These are phyloP conservation scores for Juglanconis oblonga DNA, from an alignment of 2,329 filamentous ascomycete species.

Conservation along the genomic window DNA sequence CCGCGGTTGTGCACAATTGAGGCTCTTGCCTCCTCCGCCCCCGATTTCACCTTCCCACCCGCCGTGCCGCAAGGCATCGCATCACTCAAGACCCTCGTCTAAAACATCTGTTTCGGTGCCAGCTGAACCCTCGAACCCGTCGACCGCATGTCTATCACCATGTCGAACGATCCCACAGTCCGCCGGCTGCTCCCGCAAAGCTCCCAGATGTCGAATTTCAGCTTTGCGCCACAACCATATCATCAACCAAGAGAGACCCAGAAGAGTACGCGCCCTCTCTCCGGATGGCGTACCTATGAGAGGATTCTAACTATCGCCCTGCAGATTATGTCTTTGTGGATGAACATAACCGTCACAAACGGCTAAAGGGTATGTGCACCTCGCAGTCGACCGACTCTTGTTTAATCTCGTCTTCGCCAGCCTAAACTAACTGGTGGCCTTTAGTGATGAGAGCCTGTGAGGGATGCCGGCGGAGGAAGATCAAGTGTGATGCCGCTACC, in stretches of 20 bases:
- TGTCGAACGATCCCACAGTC: slow-evolving; percentile 62
- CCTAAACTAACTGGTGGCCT: background rate
- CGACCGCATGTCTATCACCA: slow-evolving; percentile 30
- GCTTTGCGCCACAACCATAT: slow-evolving; percentile 65
- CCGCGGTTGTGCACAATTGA: slow-evolving; percentile 1
- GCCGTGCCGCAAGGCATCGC: background rate
- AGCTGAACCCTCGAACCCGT: background rate
- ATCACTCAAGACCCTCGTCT: background rate
- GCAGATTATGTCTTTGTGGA: slow-evolving; percentile 98
- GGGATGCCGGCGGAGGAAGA: slow-evolving; percentile 90
- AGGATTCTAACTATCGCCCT: slow-evolving; percentile 28
- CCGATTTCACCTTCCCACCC: background rate
- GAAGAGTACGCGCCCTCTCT: slow-evolving; percentile 63
- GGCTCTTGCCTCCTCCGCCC: slow-evolving; percentile 11
- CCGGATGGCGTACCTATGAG: background rate
- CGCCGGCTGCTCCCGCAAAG: slow-evolving; percentile 65
- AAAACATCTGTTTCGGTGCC: background rate
- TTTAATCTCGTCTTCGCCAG: background rate
- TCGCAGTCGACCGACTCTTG: background rate
- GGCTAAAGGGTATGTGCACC: slow-evolving; percentile 72
- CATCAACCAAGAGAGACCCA: slow-evolving; percentile 70
- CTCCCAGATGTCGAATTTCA: slow-evolving; percentile 70
- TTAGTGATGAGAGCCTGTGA: slow-evolving; percentile 96
- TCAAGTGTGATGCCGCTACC: slow-evolving; percentile 95
- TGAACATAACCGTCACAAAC: slow-evolving; percentile 96